These are phyloP conservation scores for Fusarium mangiferae DNA, from an alignment of 2,329 filamentous ascomycete species.

Conservation along the genomic window DNA sequence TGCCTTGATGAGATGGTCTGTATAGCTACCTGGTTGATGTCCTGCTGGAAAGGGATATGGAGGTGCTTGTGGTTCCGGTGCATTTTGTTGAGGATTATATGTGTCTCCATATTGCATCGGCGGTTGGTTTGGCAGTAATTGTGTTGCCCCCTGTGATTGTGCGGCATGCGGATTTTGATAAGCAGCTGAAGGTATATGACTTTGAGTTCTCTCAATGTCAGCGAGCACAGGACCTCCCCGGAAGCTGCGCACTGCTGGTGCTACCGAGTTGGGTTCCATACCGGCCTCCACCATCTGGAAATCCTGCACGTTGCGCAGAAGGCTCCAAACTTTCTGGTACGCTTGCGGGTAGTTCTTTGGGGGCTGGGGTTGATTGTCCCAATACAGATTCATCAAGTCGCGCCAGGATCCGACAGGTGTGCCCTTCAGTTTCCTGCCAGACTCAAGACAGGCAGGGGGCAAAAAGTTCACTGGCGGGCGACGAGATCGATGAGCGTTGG, in stretches of 20 bases:
- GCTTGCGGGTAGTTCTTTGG: not conserved
- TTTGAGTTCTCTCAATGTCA: not conserved
- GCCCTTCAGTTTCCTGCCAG: not conserved
- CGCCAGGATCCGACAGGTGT: not conserved
- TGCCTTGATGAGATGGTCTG: too few relatives aligned
- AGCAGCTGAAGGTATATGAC: not conserved
- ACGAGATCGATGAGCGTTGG: not conserved
- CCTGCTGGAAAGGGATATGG: not conserved
- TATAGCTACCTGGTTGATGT: not conserved
- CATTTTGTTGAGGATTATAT: not conserved
- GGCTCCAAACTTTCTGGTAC: not conserved
- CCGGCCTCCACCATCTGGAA: not conserved
- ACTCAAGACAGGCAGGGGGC: not conserved
- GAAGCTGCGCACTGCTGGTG: not conserved
- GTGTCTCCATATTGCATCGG: too few relatives aligned
- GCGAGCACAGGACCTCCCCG: conserved; percentile 10
- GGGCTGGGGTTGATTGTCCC: not conserved
- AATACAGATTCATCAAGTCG: rapidly evolving
- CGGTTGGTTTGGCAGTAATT: not conserved
- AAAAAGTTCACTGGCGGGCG: conserved; percentile 13
- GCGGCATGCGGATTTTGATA: not conserved
- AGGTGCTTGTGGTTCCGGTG: not conserved
- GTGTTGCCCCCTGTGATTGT: not conserved
- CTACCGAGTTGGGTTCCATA: not conserved
- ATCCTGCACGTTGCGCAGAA: not conserved